Evolutionary conservation across 2,329 filamentous ascomycete genomes (phyloP), one percentile per base, ranked within the genome.

Genomic region (Paraphoma chrysanthemicola): DNA sequence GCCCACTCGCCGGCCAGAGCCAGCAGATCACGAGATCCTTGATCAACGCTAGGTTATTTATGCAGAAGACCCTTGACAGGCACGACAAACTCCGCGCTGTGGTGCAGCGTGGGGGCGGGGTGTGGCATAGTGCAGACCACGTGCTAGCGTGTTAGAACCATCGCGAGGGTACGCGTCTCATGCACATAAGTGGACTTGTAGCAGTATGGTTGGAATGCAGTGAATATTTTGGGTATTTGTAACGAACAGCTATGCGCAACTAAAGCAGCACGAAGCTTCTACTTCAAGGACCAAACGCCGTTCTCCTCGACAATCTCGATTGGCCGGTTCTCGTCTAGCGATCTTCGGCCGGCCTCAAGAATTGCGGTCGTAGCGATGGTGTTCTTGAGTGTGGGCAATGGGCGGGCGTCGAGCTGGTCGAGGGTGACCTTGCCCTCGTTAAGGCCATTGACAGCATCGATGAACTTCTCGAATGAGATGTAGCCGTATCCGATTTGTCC

Each of bases 401-500:
- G 90, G 69, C 93, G 88, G 64, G 84, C 84, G 68, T 97, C 93
- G 31, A 97, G 82, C 62, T 93, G 88, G 28, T 88, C 88, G 1
- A 94, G 83, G 48, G 86, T 91, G 46, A 89, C 82, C 43, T 84
- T 82, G 18, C 91, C 90, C 30, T 90, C 86, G 71, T 95, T 96
- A 51, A 97, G 82, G 6, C 87, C 86, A 44, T 87, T 87, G 73
- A 92, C 92, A 11, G 90, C 93, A 75, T 97, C 92, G 48, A 97
- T 88, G 77, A 97, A 97, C 80, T 97, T 97, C 81, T 97, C 93
- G 71, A 97, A 93, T 17, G 90, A 95, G 56, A 97, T 86, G 78
- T 97, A 97, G 33, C 93, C 93, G 75, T 97, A 97, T 23, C 93
- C 93, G 6, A 88, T 90, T 80, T 97, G 93, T 36, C 93, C 93